Evolutionary conservation across 2,329 filamentous ascomycete genomes (phyloP), one percentile per base, ranked within the genome.

Genomic region (Scedosporium dehoogii): DNA sequence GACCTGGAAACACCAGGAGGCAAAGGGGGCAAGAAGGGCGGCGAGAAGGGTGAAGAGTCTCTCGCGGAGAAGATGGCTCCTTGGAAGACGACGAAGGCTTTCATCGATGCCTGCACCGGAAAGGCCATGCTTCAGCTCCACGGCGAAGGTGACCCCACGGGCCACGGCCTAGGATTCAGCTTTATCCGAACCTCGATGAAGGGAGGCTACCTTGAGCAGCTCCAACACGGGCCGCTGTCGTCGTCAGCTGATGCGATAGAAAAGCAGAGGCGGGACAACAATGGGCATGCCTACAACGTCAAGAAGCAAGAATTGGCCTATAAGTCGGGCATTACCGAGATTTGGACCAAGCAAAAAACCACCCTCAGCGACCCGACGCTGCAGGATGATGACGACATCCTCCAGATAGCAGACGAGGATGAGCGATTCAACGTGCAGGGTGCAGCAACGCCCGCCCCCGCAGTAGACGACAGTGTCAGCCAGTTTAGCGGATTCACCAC

Each of bases 171-270:
- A 64, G 94, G 91, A 2, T 96, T 97, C 78, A 97, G 91, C 72
- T 97, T 99, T 73, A 92, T 99, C 73, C 92, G 94, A 71, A 97
- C 92, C 0, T 96, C 91, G 1, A 99, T 99, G 94, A 99, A 99
- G 75, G 94, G 94, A 65, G 94, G 94, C 0, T 99, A 86, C 64
- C 83, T 97, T 74, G 91, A 92, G 70, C 89, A 92, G 21, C 84
- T 96, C 27, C 84, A 85, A 63, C 38, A 61, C 21, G 85, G 85
- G 2, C 84, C 85, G 2, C 75, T 84, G 46, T 83, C 85, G 6
- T 87, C 85, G 2, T 86, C 85, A 9, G 92, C 91, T 21, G 91
- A 96, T 73, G 92, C 91, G 70, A 90, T 92, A 65, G 89, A 91
- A 69, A 89, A 92, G 65, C 91, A 92, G 72, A 85, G 94, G 66